Evolutionary conservation across 2,329 filamentous ascomycete species (phyloP).

Genomic region (Sarocladium strictum): DNA sequence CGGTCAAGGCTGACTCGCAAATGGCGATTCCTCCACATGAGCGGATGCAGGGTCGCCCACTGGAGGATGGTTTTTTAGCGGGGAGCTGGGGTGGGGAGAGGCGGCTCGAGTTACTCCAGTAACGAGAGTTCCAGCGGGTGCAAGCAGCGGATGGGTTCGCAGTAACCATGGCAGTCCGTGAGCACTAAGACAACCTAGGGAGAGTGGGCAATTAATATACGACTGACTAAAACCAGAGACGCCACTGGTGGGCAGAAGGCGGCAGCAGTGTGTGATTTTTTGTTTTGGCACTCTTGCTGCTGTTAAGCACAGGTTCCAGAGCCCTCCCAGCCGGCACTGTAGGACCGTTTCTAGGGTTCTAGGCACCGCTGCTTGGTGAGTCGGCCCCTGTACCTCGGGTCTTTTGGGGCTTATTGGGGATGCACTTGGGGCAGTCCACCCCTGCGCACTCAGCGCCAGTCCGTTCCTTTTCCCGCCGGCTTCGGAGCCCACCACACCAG

Average conservation of each 20-base stretch:
- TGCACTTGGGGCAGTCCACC: too few species aligned
- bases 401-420: not conserved
- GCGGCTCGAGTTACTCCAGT: constrained; percentile 6
- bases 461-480: constrained; percentile 8
- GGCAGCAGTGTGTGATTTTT: not conserved
- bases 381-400: not conserved
- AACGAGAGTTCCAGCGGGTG: not conserved
- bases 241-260: not conserved
- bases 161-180: too few species aligned
- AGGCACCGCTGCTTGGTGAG: not conserved
- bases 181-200: too few species aligned
- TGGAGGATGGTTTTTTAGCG: not conserved
- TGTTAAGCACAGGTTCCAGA: too few species aligned
- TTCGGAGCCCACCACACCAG: constrained; percentile 8
- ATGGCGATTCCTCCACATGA: constrained; percentile 9
- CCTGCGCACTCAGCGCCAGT: not conserved
- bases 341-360: too few species aligned
- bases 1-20: constrained; percentile 7
- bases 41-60: not conserved
- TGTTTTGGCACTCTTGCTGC: not conserved
- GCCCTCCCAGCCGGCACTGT: too few species aligned
- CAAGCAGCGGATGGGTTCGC: too few species aligned
- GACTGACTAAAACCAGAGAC: not conserved
- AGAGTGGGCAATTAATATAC: too few species aligned
- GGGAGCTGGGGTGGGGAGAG: constrained; percentile 2